phyloP scores from a whole-genome alignment of 225 moss, liverwort and hornwort species.

The Marchantia polymorpha region DNA sequence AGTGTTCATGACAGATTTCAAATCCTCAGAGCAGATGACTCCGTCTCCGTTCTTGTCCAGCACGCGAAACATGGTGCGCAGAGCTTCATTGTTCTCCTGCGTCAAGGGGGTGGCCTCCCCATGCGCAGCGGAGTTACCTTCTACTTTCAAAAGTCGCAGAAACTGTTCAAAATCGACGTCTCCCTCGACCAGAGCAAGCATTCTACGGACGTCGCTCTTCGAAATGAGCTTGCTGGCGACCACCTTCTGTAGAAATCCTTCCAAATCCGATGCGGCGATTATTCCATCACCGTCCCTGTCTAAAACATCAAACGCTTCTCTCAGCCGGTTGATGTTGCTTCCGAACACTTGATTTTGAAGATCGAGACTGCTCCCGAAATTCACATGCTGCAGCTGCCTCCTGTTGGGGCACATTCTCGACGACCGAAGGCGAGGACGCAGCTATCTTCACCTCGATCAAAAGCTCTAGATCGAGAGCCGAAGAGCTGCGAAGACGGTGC shows the following conservation, averaged over 20 bases:
- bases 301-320: slow-evolving; percentile 66
- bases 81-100: slow-evolving; percentile 22
- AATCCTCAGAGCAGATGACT: slow-evolving; percentile 56
- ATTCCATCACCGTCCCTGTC: slow-evolving; percentile 72
- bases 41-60: slow-evolving; percentile 79
- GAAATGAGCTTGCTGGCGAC: slow-evolving; percentile 41
- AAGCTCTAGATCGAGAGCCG: neutral
- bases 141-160: slow-evolving; percentile 44
- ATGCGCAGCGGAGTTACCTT: slow-evolving; percentile 16
- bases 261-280: slow-evolving; percentile 60
- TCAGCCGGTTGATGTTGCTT: slow-evolving; percentile 29
- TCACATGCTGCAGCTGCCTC: slow-evolving; percentile 5
- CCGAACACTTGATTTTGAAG: slow-evolving; percentile 15
- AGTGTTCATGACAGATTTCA: slow-evolving; percentile 51
- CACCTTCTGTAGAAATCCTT: slow-evolving; percentile 42
- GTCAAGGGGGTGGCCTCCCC: slow-evolving; percentile 22
- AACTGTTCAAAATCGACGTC: slow-evolving; percentile 74
- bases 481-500: neutral
- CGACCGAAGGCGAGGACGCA: neutral
- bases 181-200: slow-evolving; percentile 74
- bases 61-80: slow-evolving; percentile 57
- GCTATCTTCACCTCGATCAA: neutral
- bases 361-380: slow-evolving; percentile 15
- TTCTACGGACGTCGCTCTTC: slow-evolving; percentile 53
- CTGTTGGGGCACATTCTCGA: slow-evolving; percentile 17